Evolutionary conservation across 2,329 filamentous ascomycete genomes (phyloP), one percentile per base, ranked within the genome.

Genomic region (Podosphaera xanthii): DNA sequence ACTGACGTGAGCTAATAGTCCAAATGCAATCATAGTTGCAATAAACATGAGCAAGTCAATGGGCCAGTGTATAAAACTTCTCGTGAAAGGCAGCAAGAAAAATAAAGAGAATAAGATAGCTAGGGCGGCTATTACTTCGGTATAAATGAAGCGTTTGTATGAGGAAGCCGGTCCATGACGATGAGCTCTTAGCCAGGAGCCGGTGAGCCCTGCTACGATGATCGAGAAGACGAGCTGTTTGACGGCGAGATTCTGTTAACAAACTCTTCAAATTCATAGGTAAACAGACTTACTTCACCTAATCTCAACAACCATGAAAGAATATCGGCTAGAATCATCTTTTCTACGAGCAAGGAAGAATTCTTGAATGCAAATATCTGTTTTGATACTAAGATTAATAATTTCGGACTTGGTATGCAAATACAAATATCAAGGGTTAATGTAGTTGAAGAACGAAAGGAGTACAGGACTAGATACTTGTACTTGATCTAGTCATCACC

Each of bases 51-150:
- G 63, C 34, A 89, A 65, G 67, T 91, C 86, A 64, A 82, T 73
- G 0, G 82, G 83, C 77, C 83, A 90, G 70, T 83, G 77, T 62
- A 82, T 76, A 70, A 89, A 87, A 54, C 75, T 77, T 57, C 73
- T 73, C 1, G 79, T 77, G 67, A 86, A 86, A 1, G 86, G 86
- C 48, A 90, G 75, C 35, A 89, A 74, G 79, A 84, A 87, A 62
- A 90, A 69, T 34, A 90, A 71, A 4, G 79, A 75, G n/a, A 87
- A 73, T 48, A 90, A 69, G 59, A 89, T 80, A 10, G 82, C 80
- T 22, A 90, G 67, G 30, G 76, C 82, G 2, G 86, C 82, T 46
- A 89, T 76, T 22, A 87, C 79, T 67, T 85, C 79, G 53, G 84
- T 79, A 73, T 87, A 90, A 71, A 90, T 87, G 72, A 83, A 82